Base-by-base conservation (phyloP, 495 filamentous ascomycete species). In the Venustampulla echinocandica region DNA sequence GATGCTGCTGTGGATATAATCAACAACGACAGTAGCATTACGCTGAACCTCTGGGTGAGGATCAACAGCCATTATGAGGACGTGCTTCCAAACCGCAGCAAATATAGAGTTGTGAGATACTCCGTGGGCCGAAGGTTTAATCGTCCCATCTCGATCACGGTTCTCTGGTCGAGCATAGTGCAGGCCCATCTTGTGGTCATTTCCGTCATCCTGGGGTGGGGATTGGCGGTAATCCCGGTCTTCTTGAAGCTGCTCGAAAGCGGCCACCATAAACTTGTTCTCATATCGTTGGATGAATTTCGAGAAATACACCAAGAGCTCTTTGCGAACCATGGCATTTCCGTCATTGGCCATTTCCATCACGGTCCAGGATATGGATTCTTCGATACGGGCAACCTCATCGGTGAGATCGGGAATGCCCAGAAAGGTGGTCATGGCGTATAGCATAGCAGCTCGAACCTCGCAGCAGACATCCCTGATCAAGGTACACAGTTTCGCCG, bases 1-100 rank as follows among this genome's bases (percentile, higher is more conserved):
- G 14, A 97, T 67, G 1, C 76, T 71, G 24, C 81, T 69, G 55
- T 97, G 82, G 33, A 97, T 76, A 54, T 83, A 84, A 59, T 97
- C 92, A 19, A 94, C 75, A 30, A 96, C 76, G 22, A 81, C 73
- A 10, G 75, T 76, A 5, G 88, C 92, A 61, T 88, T 81, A 54
- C 84, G 77, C 35, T 90, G 85, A 23, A 96, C 85, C 51, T 97
- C 89, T 7, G 92, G 92, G 60, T 95, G 89, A 18, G 92, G 90
- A 53, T 97, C 92, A 21, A 94, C 87, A 24, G 87, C 87, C 65
- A 97, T 68, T 34, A 90, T 82, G 25, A 96, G 70, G 36, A 95
- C 70, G 46, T 95, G 90, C 60, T 93, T 90, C 92, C 92, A 97
- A 46, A 93, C 82, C 1, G 89, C 83, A 7, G 85, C 82, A 61